Base-by-base conservation (phyloP, 129 eudicot genomes). In the Rutidosis leptorrhynchoides region DNA sequence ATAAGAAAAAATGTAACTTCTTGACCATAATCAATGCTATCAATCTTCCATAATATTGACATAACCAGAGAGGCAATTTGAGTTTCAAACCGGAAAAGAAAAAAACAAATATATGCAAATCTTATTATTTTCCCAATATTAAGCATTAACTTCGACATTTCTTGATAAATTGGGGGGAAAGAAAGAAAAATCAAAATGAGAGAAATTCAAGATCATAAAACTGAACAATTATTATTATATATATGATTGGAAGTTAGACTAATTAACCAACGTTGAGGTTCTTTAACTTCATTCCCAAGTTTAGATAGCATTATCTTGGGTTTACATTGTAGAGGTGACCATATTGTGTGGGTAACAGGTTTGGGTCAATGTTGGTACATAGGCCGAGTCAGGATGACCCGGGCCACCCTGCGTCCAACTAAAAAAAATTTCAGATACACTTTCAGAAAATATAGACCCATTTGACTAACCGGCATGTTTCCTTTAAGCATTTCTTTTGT, bases 1-100 rank as follows among this genome's bases (percentile, higher is more conserved):
- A 21, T 24, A 68, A 33, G 23, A 16, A 5, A 2, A 49, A 55
- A 33, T 1, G 6, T 8, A 30, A 32, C 73, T 67, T 32, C 62
- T 21, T 51, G 60, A 20, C 48, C 48, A 67, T 17, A 48, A 67
- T 33, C 51, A 68, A 68, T 33, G 57, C 59, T 20, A 27, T 48
- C 29, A 46, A 65, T 26, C 45, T 27, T 22, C 28, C 48, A 66
- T 35, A 35, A 35, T 35, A 35, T 35, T 8, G 42, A 35, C 14
- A 35, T 30, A 52, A 23, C 51, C n/a, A 53, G 15, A 2, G 11
- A 51, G 49, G 49, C 3, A 22, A 30, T 5, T 29, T 48, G 14
- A 53, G 29, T 26, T 54, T 15, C 24, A 68, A 48, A 24, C 72
- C 62, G 14, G 10, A 30, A 32, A 12, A 24, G 23, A 67, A 19